Evolutionary conservation across 495 filamentous ascomycete species (phyloP).

Genomic region (Hypoxylon lienhwacheense): DNA sequence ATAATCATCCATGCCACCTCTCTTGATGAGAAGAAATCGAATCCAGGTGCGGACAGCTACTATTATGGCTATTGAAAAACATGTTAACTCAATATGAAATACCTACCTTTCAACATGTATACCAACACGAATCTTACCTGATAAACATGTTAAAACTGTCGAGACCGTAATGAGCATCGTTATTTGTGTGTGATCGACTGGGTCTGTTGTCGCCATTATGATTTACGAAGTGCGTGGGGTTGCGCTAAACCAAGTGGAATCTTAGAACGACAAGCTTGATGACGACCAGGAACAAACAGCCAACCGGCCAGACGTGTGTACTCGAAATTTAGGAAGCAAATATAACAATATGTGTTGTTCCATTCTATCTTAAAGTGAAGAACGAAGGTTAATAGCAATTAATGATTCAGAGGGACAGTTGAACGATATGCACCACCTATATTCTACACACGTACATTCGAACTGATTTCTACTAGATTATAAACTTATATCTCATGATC

Average conservation of each 20-base stretch:
- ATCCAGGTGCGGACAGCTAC: constrained; percentile 32
- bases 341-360: no score
- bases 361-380: no score
- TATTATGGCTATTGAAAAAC: constrained; percentile 26
- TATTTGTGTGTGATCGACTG: constrained; percentile 12
- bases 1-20: constrained; percentile 40
- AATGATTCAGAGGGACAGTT: no score
- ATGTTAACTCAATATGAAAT: not conserved
- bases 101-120: not conserved
- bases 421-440: no score
- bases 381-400: no score
- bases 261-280: not conserved
- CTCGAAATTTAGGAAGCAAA: no score
- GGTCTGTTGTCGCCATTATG: constrained; percentile 7
- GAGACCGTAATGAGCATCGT: constrained; percentile 22
- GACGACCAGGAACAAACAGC: no score
- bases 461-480: not conserved
- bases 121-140: constrained; percentile 12
- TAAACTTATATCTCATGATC: constrained; percentile 11
- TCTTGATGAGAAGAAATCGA: constrained; percentile 39
- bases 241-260: not conserved
- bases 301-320: no score
- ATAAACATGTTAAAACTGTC: constrained; percentile 25
- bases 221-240: constrained; percentile 1
- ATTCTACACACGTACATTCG: no score